Evolutionary conservation across 75 land plant genomes (phyloP).

Genomic region (Azolla pinnata): DNA sequence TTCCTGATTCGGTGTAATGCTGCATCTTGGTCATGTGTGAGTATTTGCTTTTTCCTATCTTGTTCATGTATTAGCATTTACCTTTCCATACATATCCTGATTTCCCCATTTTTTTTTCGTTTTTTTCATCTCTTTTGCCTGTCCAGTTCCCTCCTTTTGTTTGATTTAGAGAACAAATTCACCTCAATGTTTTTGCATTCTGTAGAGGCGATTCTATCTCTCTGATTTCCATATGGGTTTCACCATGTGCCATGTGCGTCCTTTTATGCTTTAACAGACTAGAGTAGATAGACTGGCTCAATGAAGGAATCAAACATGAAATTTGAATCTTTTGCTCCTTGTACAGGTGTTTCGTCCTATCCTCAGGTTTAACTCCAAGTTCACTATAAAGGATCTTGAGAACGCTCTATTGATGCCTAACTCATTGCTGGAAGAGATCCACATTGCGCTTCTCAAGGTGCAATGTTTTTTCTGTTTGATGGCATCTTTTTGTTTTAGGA

Average conservation of each 20-base stretch:
- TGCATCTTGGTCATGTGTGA: too few relatives aligned
- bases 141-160: too few relatives aligned
- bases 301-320: too few relatives aligned
- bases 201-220: too few relatives aligned
- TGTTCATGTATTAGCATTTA: too few relatives aligned
- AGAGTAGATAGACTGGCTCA: too few relatives aligned
- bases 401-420: slow-evolving; percentile 21
- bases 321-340: neutral
- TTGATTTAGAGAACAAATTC: too few relatives aligned
- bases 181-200: too few relatives aligned
- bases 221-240: too few relatives aligned
- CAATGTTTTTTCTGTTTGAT: neutral
- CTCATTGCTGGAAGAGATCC: slow-evolving; percentile 15
- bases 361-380: neutral
- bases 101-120: neutral
- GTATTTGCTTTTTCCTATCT: too few relatives aligned
- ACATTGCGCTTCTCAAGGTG: slow-evolving; percentile 25
- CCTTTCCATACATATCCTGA: neutral
- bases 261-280: too few relatives aligned
- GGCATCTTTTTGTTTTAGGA: neutral
- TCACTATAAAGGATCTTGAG: slow-evolving; percentile 25
- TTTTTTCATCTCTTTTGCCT: neutral
- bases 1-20: neutral
- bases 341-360: neutral
- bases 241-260: too few relatives aligned